These are phyloP conservation scores for Artemisia annua DNA, from an alignment of 129 eudicot genomes.

Conservation along the genomic window DNA sequence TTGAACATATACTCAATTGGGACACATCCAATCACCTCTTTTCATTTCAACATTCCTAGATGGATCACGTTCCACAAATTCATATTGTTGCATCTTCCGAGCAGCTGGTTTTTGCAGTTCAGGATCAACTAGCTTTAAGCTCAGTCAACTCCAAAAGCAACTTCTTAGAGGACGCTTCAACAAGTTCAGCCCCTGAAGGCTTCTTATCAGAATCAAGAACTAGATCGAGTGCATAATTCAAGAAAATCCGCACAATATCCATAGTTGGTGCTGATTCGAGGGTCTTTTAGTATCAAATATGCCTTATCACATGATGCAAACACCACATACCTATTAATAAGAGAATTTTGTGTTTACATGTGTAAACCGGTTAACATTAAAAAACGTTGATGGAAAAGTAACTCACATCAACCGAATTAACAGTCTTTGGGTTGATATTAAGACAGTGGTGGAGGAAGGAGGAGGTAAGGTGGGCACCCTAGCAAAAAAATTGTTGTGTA, in stretches of 20 bases:
- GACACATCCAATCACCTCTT: slow-evolving; percentile 85
- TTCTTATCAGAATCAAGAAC: slow-evolving; percentile 40
- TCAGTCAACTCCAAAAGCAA: slow-evolving; percentile 69
- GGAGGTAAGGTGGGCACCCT: no score
- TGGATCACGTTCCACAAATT: slow-evolving; percentile 15
- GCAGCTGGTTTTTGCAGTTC: slow-evolving; percentile 45
- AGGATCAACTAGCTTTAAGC: slow-evolving; percentile 54
- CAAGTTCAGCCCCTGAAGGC: slow-evolving; percentile 46
- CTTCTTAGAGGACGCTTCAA: slow-evolving; percentile 72
- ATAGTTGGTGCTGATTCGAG: slow-evolving; percentile 71
- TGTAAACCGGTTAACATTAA: neutral
- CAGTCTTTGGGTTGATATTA: slow-evolving; percentile 65
- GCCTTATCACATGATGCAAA: slow-evolving; percentile 91
- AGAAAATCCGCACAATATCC: slow-evolving; percentile 74
- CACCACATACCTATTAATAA: slow-evolving; percentile 62
- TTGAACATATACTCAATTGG: slow-evolving; percentile 50
- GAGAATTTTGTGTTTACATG: neutral
- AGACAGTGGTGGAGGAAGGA: no score
- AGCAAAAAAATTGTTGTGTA: no score
- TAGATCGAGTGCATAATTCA: slow-evolving; percentile 85
- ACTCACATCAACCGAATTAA: slow-evolving; percentile 93
- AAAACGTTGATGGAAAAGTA: neutral
- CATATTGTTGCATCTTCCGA: slow-evolving; percentile 37
- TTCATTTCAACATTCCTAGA: slow-evolving; percentile 58
- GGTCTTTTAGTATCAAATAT: slow-evolving; percentile 51